Evolutionary conservation across 2,329 filamentous ascomycete genomes (phyloP).

Genomic region (Penicillium janthinellum): DNA sequence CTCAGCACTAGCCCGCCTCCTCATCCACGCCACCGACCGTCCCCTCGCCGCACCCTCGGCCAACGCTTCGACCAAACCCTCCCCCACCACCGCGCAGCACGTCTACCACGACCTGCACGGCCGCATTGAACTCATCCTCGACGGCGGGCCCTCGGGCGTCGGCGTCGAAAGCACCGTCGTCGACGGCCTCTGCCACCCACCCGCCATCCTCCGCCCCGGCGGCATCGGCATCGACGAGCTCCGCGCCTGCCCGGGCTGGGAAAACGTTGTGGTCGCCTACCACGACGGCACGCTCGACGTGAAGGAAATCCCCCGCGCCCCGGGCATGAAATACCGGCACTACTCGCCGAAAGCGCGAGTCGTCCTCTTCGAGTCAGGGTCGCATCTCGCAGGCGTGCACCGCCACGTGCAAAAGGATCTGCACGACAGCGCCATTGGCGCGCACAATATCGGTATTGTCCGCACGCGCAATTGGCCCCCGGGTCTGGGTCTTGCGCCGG

Average conservation of each 20-base stretch:
- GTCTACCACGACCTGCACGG: conserved; percentile 82
- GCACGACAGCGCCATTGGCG: conserved; percentile 31
- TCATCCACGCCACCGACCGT: conserved; percentile 76
- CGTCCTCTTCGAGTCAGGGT: conserved; percentile 71
- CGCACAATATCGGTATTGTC: conserved; percentile 42
- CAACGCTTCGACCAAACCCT: conserved; percentile 91
- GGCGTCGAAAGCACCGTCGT: conserved; percentile 97
- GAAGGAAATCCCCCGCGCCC: conserved; percentile 71
- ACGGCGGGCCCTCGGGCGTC: conserved; percentile 82
- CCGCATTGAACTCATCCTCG: conserved; percentile 81
- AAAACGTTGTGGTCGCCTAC: conserved; percentile 74
- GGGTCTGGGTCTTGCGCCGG: conserved; percentile 32
- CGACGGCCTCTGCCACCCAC: conserved; percentile 80
- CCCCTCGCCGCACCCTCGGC: conserved; percentile 91
- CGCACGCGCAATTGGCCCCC: conserved; percentile 41
- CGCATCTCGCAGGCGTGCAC: conserved; percentile 30
- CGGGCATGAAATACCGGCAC: conserved; percentile 99
- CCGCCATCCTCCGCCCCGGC: conserved; percentile 80
- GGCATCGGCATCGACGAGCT: conserved; percentile 83
- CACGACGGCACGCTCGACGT: conserved; percentile 71
- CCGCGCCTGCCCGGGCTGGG: conserved; percentile 75
- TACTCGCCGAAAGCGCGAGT: conserved; percentile 91
- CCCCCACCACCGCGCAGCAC: conserved; percentile 86
- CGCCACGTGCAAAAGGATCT: conserved; percentile 39
- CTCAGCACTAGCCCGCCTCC: conserved; percentile 77